Evolutionary conservation across 2,329 filamentous ascomycete species (phyloP), one percentile per base, ranked within the genome.

Genomic region (Fusarium pseudoanthophilum): DNA sequence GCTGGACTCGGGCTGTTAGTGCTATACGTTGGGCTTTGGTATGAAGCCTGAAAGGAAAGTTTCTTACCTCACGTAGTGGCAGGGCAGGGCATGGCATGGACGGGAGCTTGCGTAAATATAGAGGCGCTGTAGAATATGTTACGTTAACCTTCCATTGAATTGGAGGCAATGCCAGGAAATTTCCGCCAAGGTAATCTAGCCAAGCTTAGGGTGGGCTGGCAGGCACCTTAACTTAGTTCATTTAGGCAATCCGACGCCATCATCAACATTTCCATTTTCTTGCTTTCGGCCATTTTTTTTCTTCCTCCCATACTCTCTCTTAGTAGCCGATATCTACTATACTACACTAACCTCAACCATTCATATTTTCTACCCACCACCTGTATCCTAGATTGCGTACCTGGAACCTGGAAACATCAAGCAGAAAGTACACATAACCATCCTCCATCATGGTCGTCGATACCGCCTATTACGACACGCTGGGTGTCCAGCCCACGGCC

Each of bases 381-480:
- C 57, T 60, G 56, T 65, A 40, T 53, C 65, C 56, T 59, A 67
- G 15, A 55, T 55, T 8, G 26, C 15, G 53, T 46, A 64, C 64
- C 62, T 60, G 66, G 60, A 55, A 51, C 53, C 59, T 64, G 60
- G 53, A 60, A 71, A 64, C 57, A 67, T 43, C 59, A 59, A 59
- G 11, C 28, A 37, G 28, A 24, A 34, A 51, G 21, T 34, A 36
- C 4, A 15, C 21, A n/a, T 49, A 24, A 30, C 24, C 53, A 45
- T 26, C 39, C n/a, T 61, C 74, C 80, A 86, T 79, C 80, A 97
- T 97, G 94, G 94, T 96, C 78, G 93, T 92, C 78, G 94, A 97
- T 83, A 97, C 94, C 66, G 86, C 90, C 77, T 97, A 97, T 84
- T 97, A 97, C 84, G 95, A 97, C 84, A 91, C 90, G 77, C 87